Conservation (phyloP, 1,284 basidiomycete species). For the Puccinia triticina region DNA sequence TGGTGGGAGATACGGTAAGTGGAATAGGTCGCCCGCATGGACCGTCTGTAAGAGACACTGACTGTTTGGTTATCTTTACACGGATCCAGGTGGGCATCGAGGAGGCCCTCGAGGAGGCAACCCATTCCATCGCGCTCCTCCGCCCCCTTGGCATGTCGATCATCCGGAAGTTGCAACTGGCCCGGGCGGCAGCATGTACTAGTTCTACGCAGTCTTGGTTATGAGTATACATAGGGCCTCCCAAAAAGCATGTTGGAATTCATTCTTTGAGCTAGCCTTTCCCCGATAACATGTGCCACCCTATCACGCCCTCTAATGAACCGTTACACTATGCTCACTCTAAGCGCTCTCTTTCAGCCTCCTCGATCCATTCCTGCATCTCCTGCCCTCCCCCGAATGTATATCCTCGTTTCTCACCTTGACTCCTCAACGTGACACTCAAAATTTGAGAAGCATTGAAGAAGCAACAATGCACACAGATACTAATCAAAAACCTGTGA, state of each 20-base stretch:
- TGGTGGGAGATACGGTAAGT: slow-evolving; percentile 46
- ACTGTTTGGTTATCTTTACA: neutral
- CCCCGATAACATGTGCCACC: neutral
- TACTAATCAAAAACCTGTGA: too few relatives aligned
- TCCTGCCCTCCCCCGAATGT: neutral
- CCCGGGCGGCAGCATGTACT: slow-evolving; percentile 30
- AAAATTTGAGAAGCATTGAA: neutral
- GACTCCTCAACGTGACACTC: neutral
- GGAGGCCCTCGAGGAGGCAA: slow-evolving; percentile 31
- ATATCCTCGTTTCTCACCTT: slow-evolving; percentile 2
- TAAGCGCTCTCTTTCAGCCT: neutral
- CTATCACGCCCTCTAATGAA: neutral
- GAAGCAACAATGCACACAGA: neutral
- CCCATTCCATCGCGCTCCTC: slow-evolving; percentile 27
- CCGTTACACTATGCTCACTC: neutral
- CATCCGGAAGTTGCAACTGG: slow-evolving; percentile 31
- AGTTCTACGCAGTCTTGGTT: neutral
- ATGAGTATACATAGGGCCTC: neutral
- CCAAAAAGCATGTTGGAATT: neutral
- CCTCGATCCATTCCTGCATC: neutral
- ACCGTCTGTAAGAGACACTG: neutral
- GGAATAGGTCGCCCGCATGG: neutral
- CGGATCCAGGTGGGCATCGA: slow-evolving; percentile 32
- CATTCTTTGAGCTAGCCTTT: neutral
- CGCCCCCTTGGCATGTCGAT: slow-evolving; percentile 29